Evolutionary conservation across 2,329 filamentous ascomycete genomes (phyloP), one percentile per base, ranked within the genome.

Genomic region (Aspergillus awamori): DNA sequence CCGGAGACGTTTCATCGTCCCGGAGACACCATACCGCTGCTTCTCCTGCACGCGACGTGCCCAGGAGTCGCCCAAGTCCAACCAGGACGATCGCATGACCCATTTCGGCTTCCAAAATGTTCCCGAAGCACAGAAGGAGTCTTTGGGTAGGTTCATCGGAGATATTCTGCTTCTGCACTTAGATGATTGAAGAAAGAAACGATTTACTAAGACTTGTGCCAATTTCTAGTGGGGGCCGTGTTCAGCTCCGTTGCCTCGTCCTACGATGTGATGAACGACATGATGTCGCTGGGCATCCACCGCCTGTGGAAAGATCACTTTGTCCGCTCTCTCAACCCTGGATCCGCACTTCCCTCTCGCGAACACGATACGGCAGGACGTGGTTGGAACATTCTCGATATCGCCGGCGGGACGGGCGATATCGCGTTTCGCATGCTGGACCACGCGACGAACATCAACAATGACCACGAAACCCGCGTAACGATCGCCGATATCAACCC

Each of bases 211-310:
- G 10, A 2, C 7, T 22, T 41, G 7, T 20, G 38, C 1, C 53
- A 28, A 30, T 24, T 67, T 77, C 81, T 48, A 83, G 93, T 97
- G 43, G 90, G 90, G 62, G 87, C 86, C 45, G 95, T 99, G 61
- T 99, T 99, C 81, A 94, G 92, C 77, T 97, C 90, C 67, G 95
- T 99, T 43, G 95, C 95, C 68, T 88, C 91, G 65, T 92, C 90
- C 17, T 99, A 99, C 80, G 95, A 99, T 78, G 90, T 89, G 64
- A 99, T 99, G 95, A 99, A 99, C 81, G 95, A 99, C 77, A 85
- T 98, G 68, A 99, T 99, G 95, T 98, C 95, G 7, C 86, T 99
- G 52, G 95, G 95, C 58, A 93, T 97, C 80, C 95, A 99, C 78
- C 90, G 95, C 47, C 82, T 99, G 39, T 99, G 95, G 95, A 99